Conservation (phyloP, 805 yeast genomes). For the Citeromyces matritensis region DNA sequence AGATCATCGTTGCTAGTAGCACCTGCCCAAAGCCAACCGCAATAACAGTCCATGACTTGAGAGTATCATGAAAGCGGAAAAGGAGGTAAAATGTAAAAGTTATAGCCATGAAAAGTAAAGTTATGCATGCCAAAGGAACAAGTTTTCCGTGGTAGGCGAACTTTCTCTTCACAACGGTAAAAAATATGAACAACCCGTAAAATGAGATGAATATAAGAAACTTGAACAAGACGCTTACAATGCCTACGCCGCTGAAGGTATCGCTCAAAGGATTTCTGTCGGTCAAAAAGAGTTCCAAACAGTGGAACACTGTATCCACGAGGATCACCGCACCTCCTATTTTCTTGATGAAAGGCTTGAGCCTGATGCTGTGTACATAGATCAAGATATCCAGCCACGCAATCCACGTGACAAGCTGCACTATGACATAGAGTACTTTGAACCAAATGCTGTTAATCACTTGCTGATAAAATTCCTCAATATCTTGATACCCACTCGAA, state of each 20-base stretch:
- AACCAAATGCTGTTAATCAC: constrained; percentile 21
- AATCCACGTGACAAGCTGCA: constrained; percentile 27
- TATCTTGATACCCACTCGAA: constrained; percentile 34
- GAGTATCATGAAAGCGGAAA: constrained; percentile 17
- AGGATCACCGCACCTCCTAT: constrained; percentile 15
- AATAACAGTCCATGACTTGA: constrained; percentile 33
- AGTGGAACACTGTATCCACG: constrained; percentile 3
- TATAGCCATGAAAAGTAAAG: constrained; percentile 19
- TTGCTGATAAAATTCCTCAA: constrained; percentile 19
- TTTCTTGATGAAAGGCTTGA: constrained; percentile 3
- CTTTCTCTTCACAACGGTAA: constrained; percentile 5
- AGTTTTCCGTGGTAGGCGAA: constrained; percentile 26
- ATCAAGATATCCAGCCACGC: constrained; percentile 38
- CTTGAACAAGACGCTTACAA: not conserved
- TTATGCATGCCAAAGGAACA: constrained; percentile 29
- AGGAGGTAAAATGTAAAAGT: constrained; percentile 16
- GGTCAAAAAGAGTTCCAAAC: no score
- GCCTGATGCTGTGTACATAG: constrained; percentile 4
- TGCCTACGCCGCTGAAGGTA: not conserved
- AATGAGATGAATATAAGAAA: not conserved
- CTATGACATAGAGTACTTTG: constrained; percentile 22
- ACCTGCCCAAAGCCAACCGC: constrained; percentile 30
- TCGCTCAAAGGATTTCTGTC: not conserved
- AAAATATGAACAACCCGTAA: not conserved
- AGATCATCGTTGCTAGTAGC: constrained; percentile 33